These are phyloP conservation scores for Volvox africanus DNA, from an alignment of 139 green algal species.

Conservation along the genomic window DNA sequence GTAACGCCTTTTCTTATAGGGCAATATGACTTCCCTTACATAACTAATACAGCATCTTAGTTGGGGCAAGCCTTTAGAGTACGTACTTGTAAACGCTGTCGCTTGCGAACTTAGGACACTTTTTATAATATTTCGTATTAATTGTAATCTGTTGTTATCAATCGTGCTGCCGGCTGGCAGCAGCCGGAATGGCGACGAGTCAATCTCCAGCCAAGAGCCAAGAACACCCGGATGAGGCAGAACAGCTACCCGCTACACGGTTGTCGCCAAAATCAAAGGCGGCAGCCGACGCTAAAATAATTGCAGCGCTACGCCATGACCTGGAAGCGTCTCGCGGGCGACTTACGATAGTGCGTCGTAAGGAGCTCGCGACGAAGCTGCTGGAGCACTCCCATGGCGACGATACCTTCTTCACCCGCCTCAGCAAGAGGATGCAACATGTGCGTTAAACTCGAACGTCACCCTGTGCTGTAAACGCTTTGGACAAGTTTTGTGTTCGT, in stretches of 20 bases:
- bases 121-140: no score
- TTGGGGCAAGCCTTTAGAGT: no score
- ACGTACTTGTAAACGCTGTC: no score
- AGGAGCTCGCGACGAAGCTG: conserved; percentile 11
- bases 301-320: neutral
- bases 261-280: neutral
- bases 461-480: no score
- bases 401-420: conserved; percentile 42
- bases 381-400: conserved; percentile 16
- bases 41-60: no score
- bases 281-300: conserved; percentile 2
- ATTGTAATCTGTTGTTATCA: no score
- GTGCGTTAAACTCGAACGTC: neutral
- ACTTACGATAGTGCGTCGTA: neutral
- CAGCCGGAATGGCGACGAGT: conserved; percentile 11
- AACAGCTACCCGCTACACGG: neutral
- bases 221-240: neutral
- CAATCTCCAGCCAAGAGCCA: neutral
- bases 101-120: no score
- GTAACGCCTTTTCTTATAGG: no score
- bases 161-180: neutral
- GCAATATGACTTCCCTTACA: no score
- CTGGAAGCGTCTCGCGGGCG: neutral
- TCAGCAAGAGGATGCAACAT: neutral
- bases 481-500: no score